Evolutionary conservation across 2,329 filamentous ascomycete genomes (phyloP).

Genomic region (Emmonsiellopsis sp.): DNA sequence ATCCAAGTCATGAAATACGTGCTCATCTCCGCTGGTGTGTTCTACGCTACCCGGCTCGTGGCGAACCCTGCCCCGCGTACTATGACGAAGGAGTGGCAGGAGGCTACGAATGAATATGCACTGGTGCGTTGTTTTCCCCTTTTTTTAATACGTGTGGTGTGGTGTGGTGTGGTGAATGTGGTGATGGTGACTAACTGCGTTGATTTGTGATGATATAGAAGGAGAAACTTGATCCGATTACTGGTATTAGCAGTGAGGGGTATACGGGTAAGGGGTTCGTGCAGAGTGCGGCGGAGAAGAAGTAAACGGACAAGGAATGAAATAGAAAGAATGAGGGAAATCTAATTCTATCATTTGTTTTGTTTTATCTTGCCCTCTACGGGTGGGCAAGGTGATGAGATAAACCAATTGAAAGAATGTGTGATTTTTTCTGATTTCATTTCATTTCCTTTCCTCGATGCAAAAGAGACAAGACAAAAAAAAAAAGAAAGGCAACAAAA

Average conservation of each 20-base stretch:
- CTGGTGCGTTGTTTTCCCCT: conserved; percentile 52
- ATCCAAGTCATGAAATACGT: conserved; percentile 63
- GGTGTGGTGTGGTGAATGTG: too few relatives aligned
- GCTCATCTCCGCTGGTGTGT: conserved; percentile 58
- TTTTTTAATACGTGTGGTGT: background rate
- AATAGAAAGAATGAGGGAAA: too few relatives aligned
- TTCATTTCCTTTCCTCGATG: too few relatives aligned
- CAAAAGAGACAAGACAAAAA: background rate
- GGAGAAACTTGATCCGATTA: conserved; percentile 80
- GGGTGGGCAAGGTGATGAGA: background rate
- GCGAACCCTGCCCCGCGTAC: conserved; percentile 67
- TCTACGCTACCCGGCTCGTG: conserved; percentile 61
- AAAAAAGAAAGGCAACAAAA: background rate
- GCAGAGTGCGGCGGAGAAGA: conserved; percentile 48
- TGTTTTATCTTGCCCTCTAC: background rate
- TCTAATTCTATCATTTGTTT: background rate
- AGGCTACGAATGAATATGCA: conserved; percentile 87
- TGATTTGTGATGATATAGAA: conserved; percentile 42
- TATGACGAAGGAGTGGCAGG: conserved; percentile 96
- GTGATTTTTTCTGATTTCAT: too few relatives aligned
- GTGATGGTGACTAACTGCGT: conserved; percentile 10
- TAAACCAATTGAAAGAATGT: background rate
- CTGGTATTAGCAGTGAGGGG: conserved; percentile 68
- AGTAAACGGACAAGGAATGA: conserved; percentile 8
- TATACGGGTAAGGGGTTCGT: conserved; percentile 72